A percentile compares a stretch with the other conserved stretches of the same genome.
These are phyloP conservation scores for Lantana camara DNA, from an alignment of 257 asterid genomes.

Conservation along the genomic window DNA sequence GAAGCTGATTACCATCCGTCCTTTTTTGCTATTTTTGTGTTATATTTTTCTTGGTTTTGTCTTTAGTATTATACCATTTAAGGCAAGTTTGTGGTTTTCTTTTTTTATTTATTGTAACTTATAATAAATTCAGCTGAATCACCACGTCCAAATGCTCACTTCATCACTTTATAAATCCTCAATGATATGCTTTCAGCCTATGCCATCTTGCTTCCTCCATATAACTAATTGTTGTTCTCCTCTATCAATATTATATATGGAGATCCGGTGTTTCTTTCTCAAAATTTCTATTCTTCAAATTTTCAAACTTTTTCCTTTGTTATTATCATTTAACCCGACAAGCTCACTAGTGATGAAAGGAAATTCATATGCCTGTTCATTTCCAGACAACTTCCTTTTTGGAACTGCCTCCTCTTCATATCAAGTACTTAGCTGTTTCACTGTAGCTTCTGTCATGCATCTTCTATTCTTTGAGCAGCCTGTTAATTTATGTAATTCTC, in stretches of 20 bases:
- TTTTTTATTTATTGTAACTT: not conserved
- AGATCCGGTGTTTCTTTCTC: conserved; percentile 8
- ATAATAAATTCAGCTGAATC: not conserved
- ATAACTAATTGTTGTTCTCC: not conserved
- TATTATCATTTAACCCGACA: conserved; percentile 17
- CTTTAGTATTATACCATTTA: not conserved
- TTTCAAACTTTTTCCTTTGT: conserved; percentile 14
- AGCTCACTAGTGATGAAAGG: conserved; percentile 21
- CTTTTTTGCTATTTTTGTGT: not conserved
- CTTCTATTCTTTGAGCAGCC: not conserved
- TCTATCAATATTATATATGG: not conserved
- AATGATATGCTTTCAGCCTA: not conserved
- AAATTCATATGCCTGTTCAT: conserved; percentile 22
- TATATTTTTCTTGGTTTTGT: not conserved
- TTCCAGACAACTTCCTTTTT: conserved; percentile 45
- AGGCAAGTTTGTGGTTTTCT: not conserved
- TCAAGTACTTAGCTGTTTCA: conserved; percentile 42
- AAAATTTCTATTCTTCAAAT: not conserved
- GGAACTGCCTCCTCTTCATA: conserved; percentile 74
- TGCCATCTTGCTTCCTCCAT: not conserved
- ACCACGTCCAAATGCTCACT: not conserved
- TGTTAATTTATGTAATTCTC: not conserved
- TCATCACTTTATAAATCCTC: not conserved
- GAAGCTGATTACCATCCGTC: not conserved
- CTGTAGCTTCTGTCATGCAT: not conserved